Percentiles rank a stretch among this genome's conserved stretches.
These are phyloP conservation scores for Phaeophleospora eucalypticola DNA, from an alignment of 2,329 filamentous ascomycete species.

Conservation along the genomic window DNA sequence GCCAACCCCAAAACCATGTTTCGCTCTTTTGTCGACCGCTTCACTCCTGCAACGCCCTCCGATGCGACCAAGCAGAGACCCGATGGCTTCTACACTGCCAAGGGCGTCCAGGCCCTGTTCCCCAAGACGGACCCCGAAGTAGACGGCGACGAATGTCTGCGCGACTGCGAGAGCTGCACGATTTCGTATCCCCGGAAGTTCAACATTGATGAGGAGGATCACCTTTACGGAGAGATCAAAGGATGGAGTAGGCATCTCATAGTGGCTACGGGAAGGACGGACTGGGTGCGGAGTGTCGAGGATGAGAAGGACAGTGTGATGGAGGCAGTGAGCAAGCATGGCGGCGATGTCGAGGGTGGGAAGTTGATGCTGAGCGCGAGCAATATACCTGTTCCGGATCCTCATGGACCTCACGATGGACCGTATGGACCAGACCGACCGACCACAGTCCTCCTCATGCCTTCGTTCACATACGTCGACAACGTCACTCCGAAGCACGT, in stretches of 20 bases:
- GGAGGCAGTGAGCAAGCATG: conserved; percentile 46
- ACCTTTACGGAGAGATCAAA: conserved; percentile 79
- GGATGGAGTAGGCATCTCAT: conserved; percentile 86
- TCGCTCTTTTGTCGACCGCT: conserved; percentile 8
- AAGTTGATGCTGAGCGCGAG: conserved; percentile 87
- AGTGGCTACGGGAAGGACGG: conserved; percentile 90
- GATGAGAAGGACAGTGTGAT: conserved; percentile 70
- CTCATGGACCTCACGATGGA: conserved; percentile 50
- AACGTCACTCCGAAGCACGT: conserved; percentile 75
- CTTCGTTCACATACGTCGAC: conserved; percentile 76
- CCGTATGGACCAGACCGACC: conserved; percentile 56
- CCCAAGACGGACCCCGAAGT: conserved; percentile 66
- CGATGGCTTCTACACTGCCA: conserved; percentile 46
- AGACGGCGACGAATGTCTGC: conserved; percentile 84
- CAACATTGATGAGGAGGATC: conserved; percentile 68
- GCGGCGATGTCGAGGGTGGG: conserved; percentile 35
- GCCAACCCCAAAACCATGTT: conserved; percentile 14
- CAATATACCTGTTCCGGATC: conserved; percentile 76
- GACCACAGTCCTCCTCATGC: conserved; percentile 78
- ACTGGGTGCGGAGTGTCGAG: conserved; percentile 86
- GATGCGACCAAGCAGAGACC: conserved; percentile 23
- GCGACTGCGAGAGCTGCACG: conserved; percentile 78
- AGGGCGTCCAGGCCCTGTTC: conserved; percentile 59
- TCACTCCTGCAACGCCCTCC: conserved; percentile 24
- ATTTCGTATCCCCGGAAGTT: conserved; percentile 73